Base-by-base conservation (phyloP, 352 stramenopile genomes). In the Phytophthora pistaciae region DNA sequence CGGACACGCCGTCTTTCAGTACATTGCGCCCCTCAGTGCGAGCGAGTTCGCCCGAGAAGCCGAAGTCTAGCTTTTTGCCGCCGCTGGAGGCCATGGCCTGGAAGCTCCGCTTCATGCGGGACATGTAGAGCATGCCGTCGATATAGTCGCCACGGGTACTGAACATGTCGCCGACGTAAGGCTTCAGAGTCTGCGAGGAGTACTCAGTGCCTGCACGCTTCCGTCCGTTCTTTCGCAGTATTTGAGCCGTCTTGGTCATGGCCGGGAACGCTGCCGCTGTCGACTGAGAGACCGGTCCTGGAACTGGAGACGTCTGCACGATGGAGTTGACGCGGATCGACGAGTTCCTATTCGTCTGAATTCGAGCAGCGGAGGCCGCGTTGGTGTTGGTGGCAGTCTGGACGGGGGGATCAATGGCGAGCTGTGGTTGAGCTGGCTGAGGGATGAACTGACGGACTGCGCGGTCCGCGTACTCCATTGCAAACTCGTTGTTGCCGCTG, bases 71-170 rank as follows among this genome's bases (percentile, higher is more conserved):
- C 21, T 70, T 77, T 27, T 66, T 72, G n/a, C 55, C 48, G 2
- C 29, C 18, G 14, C 55, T 60, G 4, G 80, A 78, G n/a, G 82
- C 80, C 5, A 80, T 76, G 18, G 83, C 66, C 60, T 83, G 77
- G 18, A 87, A 83, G 50, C 80, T 91, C 23, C 78, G 78, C 68
- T 94, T 93, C 90, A 96, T 96, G 42, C 88, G 85, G 6, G 87
- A 93, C 87, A 95, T 95, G 68, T 96, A 96, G 13, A 96, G 56
- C 84, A 95, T 91, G 3, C 90, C 90, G 4, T 96, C 88, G 21
- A 95, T 82, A 67, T 96, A 96, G 18, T 95, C 86, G 5, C 90
- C 90, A 5, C 88, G 75, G 5, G 88, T 95, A 23, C 87, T 66
- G 58, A 96, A 96, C 65, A 93, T 88, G 62, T 96, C 88, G 13